Evolutionary conservation across 352 stramenopile species (phyloP).

Genomic region (Phytophthora sansomeana): DNA sequence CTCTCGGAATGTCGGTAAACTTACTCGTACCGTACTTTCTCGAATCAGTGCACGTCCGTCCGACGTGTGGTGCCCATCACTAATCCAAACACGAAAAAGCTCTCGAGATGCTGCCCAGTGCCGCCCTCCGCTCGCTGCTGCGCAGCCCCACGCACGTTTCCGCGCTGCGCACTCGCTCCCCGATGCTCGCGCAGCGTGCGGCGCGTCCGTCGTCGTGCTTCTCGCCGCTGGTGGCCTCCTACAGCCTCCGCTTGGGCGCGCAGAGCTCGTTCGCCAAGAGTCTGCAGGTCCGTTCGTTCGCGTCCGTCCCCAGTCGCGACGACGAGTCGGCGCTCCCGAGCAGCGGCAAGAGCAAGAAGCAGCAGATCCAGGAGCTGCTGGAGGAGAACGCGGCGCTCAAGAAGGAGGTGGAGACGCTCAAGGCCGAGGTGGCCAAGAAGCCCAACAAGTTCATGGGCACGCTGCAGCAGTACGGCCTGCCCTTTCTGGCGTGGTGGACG

Average conservation of each 20-base stretch:
- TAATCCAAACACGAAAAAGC: slow-evolving; percentile 16
- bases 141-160: slow-evolving; percentile 24
- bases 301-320: slow-evolving; percentile 50
- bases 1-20: slow-evolving; percentile 12
- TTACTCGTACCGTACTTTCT: neutral
- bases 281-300: slow-evolving; percentile 61
- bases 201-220: slow-evolving; percentile 22
- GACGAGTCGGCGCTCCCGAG: slow-evolving; percentile 32
- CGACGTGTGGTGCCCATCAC: slow-evolving; percentile 18
- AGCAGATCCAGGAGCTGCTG: slow-evolving; percentile 81
- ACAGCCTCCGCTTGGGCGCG: slow-evolving; percentile 16
- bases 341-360: slow-evolving; percentile 40
- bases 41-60: neutral
- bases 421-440: slow-evolving; percentile 61
- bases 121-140: slow-evolving; percentile 40
- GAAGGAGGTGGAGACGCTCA: slow-evolving; percentile 71
- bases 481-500: slow-evolving; percentile 88
- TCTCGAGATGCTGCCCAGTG: slow-evolving; percentile 44
- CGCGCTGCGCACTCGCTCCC: slow-evolving; percentile 18
- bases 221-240: slow-evolving; percentile 26
- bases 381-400: slow-evolving; percentile 78
- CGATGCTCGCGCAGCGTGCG: slow-evolving; percentile 31
- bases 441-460: slow-evolving; percentile 78
- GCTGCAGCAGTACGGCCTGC: slow-evolving; percentile 87
- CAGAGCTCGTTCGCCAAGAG: slow-evolving; percentile 34